Evolutionary conservation across 1,284 basidiomycete species (phyloP).

Genomic region (Sanghuangporus sanghuang): DNA sequence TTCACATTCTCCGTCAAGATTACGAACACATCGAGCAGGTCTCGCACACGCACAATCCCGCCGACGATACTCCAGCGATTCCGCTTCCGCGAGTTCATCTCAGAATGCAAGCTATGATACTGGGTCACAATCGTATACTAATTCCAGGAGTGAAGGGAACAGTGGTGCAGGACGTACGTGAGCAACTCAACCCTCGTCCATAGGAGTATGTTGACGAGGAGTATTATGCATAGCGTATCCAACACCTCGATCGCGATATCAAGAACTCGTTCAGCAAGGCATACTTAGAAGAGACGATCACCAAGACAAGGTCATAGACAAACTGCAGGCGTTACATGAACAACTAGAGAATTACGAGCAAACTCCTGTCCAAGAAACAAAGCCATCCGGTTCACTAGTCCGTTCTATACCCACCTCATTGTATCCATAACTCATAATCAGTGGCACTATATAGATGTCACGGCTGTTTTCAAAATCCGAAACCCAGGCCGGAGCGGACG

Average conservation of each 20-base stretch:
- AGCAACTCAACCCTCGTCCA: neutral
- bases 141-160: neutral
- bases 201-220: neutral
- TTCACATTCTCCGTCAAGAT: neutral
- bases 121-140: neutral
- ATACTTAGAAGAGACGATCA: slow-evolving; percentile 74
- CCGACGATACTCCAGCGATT: slow-evolving; percentile 10
- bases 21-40: neutral
- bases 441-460: slow-evolving; percentile 42
- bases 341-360: slow-evolving; percentile 70
- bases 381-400: slow-evolving; percentile 40
- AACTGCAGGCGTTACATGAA: slow-evolving; percentile 78
- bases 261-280: slow-evolving; percentile 68
- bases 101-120: neutral
- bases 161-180: neutral
- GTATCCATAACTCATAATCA: neutral
- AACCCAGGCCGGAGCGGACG: slow-evolving; percentile 23
- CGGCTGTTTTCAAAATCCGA: slow-evolving; percentile 53
- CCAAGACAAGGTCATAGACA: slow-evolving; percentile 80
- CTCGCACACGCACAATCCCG: neutral
- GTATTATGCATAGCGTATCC: neutral
- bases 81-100: slow-evolving; percentile 1
- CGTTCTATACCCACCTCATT: slow-evolving; percentile 20
- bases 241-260: slow-evolving; percentile 69
- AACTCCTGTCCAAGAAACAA: slow-evolving; percentile 48